Evolutionary conservation across 176 grass and related monocot genomes (phyloP).

Genomic region (Aegilops tauschii): DNA sequence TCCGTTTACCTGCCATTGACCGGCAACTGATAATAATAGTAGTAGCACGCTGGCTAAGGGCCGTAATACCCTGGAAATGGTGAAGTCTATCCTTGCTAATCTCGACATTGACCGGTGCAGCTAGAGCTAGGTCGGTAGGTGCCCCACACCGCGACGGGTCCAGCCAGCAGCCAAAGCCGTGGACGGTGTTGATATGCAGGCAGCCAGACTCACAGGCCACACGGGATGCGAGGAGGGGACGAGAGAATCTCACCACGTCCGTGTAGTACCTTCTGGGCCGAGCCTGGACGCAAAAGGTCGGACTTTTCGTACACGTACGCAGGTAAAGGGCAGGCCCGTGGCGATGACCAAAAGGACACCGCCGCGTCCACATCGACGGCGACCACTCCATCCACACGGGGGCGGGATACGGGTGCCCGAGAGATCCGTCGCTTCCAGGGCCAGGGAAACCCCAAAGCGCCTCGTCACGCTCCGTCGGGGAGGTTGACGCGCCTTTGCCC

Average conservation of each 20-base stretch:
- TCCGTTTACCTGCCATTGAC: neutral
- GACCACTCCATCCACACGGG: neutral
- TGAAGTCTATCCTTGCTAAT: neutral
- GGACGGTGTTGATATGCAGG: too few species aligned
- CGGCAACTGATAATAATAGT: too few species aligned
- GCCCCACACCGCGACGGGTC: too few species aligned
- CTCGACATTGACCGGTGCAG: neutral
- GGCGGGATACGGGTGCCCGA: neutral
- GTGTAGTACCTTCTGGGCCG: neutral
- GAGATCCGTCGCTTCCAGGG: neutral
- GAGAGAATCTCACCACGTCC: neutral
- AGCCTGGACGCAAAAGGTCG: neutral
- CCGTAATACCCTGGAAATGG: neutral
- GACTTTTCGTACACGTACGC: neutral
- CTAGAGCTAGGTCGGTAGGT: too few species aligned
- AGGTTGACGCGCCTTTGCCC: neutral
- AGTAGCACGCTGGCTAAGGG: too few species aligned
- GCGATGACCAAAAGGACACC: neutral
- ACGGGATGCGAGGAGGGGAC: too few species aligned
- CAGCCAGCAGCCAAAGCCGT: too few species aligned
- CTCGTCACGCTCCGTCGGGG: neutral
- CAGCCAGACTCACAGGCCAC: too few species aligned
- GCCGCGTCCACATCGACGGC: conserved; percentile 4
- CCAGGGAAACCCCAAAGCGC: neutral
- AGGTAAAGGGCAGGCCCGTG: neutral